Evolutionary conservation across 2,329 filamentous ascomycete genomes (phyloP).

Genomic region (Microsporum ferrugineum): DNA sequence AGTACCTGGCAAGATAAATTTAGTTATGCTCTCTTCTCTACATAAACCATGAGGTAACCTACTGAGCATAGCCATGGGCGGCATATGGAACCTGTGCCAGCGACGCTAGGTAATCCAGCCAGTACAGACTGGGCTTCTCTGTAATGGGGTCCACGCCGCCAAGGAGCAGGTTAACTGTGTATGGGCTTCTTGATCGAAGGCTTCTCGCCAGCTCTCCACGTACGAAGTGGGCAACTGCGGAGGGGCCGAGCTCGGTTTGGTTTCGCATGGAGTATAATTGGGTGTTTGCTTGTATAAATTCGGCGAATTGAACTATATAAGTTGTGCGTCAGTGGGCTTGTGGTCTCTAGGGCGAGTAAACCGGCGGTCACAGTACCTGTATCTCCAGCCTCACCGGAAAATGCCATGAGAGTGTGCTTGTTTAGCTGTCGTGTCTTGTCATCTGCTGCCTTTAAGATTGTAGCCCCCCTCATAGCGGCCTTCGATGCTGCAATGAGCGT

Average conservation of each 20-base stretch:
- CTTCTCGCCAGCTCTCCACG: slow-evolving; percentile 85
- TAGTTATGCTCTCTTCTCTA: neutral
- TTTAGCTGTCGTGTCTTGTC: slow-evolving; percentile 93
- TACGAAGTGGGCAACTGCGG: slow-evolving; percentile 83
- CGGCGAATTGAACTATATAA: slow-evolving; percentile 80
- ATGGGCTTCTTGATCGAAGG: slow-evolving; percentile 82
- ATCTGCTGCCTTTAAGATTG: slow-evolving; percentile 85
- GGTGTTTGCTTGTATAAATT: slow-evolving; percentile 97
- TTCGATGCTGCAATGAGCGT: slow-evolving; percentile 96
- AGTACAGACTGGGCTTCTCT: slow-evolving; percentile 83
- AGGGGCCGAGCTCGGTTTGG: slow-evolving; percentile 78
- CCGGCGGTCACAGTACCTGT: slow-evolving; percentile 49
- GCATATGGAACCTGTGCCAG: slow-evolving; percentile 84
- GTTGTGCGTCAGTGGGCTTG: neutral
- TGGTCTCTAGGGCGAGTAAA: neutral
- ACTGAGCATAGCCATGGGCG: slow-evolving; percentile 96
- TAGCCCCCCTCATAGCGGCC: slow-evolving; percentile 94
- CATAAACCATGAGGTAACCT: slow-evolving; percentile 30
- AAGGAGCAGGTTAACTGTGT: slow-evolving; percentile 91
- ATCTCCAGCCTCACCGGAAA: slow-evolving; percentile 90
- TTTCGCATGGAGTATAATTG: slow-evolving; percentile 99
- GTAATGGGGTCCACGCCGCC: slow-evolving; percentile 89
- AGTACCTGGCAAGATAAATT: slow-evolving; percentile 52
- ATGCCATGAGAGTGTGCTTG: slow-evolving; percentile 89
- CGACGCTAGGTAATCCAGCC: slow-evolving; percentile 92